Percentiles rank a stretch among this genome's conserved stretches.
These are phyloP conservation scores for Naumovozyma dairenensis DNA, from an alignment of 805 yeast genomes.

Conservation along the genomic window DNA sequence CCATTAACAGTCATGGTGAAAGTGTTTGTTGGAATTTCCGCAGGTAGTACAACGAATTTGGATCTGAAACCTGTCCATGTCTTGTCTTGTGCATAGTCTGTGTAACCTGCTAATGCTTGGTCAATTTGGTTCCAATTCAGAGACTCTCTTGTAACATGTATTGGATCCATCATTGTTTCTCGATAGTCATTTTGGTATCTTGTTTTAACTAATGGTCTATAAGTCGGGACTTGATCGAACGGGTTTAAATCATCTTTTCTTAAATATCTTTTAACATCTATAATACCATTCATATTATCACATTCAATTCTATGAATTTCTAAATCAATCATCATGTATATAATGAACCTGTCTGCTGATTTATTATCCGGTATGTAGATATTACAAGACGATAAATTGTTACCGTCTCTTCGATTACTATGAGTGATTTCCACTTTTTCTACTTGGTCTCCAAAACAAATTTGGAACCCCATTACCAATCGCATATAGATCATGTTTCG, in stretches of 20 bases:
- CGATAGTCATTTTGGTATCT: constrained; percentile 63
- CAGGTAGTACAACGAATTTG: constrained; percentile 78
- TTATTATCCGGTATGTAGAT: neutral
- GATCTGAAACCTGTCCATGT: constrained; percentile 50
- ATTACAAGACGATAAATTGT: constrained; percentile 35
- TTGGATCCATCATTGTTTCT: constrained; percentile 46
- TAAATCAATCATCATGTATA: constrained; percentile 68
- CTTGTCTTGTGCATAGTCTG: constrained; percentile 50
- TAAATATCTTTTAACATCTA: constrained; percentile 70
- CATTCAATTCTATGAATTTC: constrained; percentile 78
- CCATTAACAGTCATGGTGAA: constrained; percentile 32
- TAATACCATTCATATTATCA: constrained; percentile 58
- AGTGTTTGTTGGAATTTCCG: constrained; percentile 51
- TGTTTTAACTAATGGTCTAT: constrained; percentile 58
- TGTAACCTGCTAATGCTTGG: constrained; percentile 85
- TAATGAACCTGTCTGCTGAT: constrained; percentile 33
- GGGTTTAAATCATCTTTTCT: constrained; percentile 30
- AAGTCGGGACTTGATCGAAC: constrained; percentile 29
- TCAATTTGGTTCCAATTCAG: constrained; percentile 90
- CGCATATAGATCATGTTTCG: constrained; percentile 82
- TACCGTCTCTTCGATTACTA: constrained; percentile 32
- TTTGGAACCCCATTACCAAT: constrained; percentile 79
- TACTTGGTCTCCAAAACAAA: constrained; percentile 66
- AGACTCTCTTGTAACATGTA: constrained; percentile 40
- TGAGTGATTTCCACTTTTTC: constrained; percentile 44